Evolutionary conservation across 2,329 filamentous ascomycete genomes (phyloP).

Genomic region (Periconia sp.): DNA sequence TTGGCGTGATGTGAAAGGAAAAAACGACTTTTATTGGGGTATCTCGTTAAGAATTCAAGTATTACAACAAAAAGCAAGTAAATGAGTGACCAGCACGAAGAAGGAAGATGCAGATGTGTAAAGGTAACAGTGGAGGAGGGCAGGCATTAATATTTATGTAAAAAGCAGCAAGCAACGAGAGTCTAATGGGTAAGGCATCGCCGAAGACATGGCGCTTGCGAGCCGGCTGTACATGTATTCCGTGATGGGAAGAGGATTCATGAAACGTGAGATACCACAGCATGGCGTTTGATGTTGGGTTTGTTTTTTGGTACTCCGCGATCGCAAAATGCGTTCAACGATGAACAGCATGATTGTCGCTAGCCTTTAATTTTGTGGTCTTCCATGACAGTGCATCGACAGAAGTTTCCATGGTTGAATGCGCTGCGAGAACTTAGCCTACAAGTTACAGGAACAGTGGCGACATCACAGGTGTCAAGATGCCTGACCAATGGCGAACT

Average conservation of each 20-base stretch:
- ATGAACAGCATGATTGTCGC: neutral
- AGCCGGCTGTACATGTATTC: neutral
- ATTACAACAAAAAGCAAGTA: neutral
- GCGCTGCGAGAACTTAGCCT: neutral
- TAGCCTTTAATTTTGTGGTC: neutral
- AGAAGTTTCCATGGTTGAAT: neutral
- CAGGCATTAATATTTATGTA: neutral
- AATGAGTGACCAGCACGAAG: slow-evolving; percentile 26
- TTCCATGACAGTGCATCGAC: neutral
- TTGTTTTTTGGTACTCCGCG: neutral
- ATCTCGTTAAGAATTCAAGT: slow-evolving; percentile 6
- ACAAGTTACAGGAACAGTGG: no score
- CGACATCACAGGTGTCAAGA: neutral
- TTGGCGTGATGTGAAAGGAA: slow-evolving; percentile 7
- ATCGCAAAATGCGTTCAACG: neutral
- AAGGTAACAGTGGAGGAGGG: neutral
- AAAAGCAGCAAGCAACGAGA: neutral
- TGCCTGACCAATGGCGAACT: no score
- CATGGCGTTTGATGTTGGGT: slow-evolving; percentile 12
- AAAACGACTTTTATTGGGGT: slow-evolving; percentile 7
- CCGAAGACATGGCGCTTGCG: slow-evolving; percentile 1
- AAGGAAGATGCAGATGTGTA: slow-evolving; percentile 7
- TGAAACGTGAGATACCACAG: slow-evolving; percentile 15
- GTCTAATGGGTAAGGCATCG: slow-evolving; percentile 1
- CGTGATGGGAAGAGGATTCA: neutral